Base-by-base conservation (phyloP, 2,329 filamentous ascomycete genomes). In the Fusarium caatingaense region DNA sequence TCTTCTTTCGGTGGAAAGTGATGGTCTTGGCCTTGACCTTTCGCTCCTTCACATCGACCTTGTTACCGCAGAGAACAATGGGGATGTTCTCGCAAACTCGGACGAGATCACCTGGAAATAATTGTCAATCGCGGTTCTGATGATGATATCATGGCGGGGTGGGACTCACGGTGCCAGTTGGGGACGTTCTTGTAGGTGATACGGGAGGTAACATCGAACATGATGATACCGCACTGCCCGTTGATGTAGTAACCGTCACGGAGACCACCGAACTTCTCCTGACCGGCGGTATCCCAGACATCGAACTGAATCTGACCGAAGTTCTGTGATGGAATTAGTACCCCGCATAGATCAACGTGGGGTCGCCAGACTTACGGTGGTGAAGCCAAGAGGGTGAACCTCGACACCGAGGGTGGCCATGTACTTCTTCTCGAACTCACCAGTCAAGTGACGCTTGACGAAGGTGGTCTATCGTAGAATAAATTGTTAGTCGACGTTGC, bases 161-260 rank as follows among this genome's bases (percentile, higher is more conserved):
- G 42, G 47, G 66, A 90, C 93, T 82, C 91, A 97, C 96, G 96
- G 86, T 99, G 96, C 96, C 96, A 99, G 92, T 98, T 98, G 86
- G 96, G 96, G 73, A 99, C 96, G 88, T 99, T 99, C 92, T 99
- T 99, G 92, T 99, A 99, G 83, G 96, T 99, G 83, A 99, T 98
- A 81, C 96, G 93, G 76, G 95, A 98, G 72, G 96, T 98, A 75
- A 99, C 95, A 84, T 99, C 95, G 84, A 99, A 99, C 95, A 99
- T 99, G 91, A 99, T 98, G 88, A 99, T 98, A 87, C 96, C 95
- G 85, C 95, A 98, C 87, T 98, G 95, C 80, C 95, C 95, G 87
- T 98, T 98, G 89, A 99, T 99, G 89, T 99, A 99, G 91, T 99
- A 99, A 77, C 95, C 95, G 85, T 99, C 95, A 87, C 95, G 93